A percentile compares a stretch with the other conserved stretches of the same genome.
These are phyloP conservation scores for Tetrapyrgos nigripes DNA, from an alignment of 1,284 basidiomycete species.

Conservation along the genomic window DNA sequence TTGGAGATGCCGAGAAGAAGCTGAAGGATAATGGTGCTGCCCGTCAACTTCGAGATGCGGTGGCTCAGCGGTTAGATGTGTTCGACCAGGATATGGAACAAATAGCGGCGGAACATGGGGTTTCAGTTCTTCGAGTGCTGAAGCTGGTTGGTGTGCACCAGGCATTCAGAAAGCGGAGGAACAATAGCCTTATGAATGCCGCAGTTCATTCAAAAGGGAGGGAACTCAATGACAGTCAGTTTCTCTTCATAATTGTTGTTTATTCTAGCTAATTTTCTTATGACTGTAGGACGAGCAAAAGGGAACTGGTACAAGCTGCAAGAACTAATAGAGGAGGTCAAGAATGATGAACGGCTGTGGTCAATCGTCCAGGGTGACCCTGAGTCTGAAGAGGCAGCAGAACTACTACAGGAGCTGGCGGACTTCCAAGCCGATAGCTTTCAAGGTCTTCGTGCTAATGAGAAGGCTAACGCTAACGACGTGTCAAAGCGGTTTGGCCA, in stretches of 20 bases:
- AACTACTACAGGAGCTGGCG: not conserved
- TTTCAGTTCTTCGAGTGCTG: not conserved
- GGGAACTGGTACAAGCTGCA: no score
- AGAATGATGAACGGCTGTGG: not conserved
- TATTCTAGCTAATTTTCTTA: not conserved
- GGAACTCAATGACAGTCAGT: not conserved
- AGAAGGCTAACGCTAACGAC: slow-evolving; percentile 3
- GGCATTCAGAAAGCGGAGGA: not conserved
- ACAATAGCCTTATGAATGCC: not conserved
- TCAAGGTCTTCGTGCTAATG: not conserved
- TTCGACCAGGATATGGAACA: not conserved
- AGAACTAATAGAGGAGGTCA: not conserved
- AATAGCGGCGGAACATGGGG: not conserved
- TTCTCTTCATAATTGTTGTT: not conserved
- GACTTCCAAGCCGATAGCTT: not conserved
- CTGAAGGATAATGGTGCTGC: not conserved
- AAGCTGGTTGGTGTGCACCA: slow-evolving; percentile 1
- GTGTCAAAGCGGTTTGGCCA: not conserved
- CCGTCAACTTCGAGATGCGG: not conserved
- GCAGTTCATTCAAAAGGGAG: not conserved
- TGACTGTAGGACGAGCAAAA: not conserved
- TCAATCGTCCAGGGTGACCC: not conserved
- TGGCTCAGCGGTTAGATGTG: not conserved
- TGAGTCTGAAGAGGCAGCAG: not conserved
- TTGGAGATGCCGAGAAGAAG: not conserved